Conservation (phyloP, 345 rosid genomes). For the Dovyalis caffra region DNA sequence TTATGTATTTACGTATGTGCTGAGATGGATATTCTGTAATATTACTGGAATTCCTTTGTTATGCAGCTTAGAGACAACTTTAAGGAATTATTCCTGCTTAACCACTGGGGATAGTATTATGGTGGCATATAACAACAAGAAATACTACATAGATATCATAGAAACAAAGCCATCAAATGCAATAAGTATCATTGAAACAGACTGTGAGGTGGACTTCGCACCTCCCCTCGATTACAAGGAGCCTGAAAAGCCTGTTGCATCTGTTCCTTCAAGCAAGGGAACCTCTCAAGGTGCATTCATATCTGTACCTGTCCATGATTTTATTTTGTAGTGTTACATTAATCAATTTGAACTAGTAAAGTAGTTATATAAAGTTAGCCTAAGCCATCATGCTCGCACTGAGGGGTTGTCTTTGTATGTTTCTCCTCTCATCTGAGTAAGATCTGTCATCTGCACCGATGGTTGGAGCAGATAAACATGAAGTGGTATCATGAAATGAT, state of each 20-base stretch:
- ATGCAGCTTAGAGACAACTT: slow-evolving; percentile 89
- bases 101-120: slow-evolving; percentile 97
- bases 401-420: not conserved
- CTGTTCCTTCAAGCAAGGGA: slow-evolving; percentile 49
- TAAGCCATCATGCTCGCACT: not conserved
- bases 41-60: slow-evolving; percentile 6
- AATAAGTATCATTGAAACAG: slow-evolving; percentile 98
- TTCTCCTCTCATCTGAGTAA: not conserved
- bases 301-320: not conserved
- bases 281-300: slow-evolving; percentile 53
- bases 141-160: slow-evolving; percentile 90
- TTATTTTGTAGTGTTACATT: not conserved
- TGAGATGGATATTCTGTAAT: not conserved
- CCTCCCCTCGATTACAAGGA: slow-evolving; percentile 98
- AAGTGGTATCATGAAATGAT: not conserved
- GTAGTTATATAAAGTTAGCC: not conserved
- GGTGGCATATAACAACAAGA: slow-evolving; percentile 98
- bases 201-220: slow-evolving; percentile 99
- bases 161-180: slow-evolving; percentile 95
- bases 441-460: not conserved
- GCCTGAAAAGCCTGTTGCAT: slow-evolving; percentile 66
- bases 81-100: slow-evolving; percentile 95
- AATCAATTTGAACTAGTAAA: not conserved
- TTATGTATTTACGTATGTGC: not conserved
- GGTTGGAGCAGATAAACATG: not conserved